phyloP scores from a whole-genome alignment of 495 filamentous ascomycete genomes.

The Aspergillus incahuasiensis region DNA sequence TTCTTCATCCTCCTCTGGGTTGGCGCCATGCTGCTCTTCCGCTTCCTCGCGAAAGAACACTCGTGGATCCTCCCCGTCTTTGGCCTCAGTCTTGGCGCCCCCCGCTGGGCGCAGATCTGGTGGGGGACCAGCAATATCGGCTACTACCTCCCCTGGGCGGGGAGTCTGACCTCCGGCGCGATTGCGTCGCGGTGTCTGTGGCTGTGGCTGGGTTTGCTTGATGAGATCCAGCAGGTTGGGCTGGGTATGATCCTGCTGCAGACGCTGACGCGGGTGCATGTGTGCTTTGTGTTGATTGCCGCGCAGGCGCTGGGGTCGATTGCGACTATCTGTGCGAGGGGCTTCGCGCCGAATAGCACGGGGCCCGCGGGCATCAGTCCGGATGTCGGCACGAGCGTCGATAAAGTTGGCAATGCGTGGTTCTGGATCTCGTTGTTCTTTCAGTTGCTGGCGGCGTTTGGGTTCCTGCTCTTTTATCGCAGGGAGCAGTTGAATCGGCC shows the following conservation, averaged over 20 bases:
- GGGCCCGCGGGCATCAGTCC: slow-evolving; percentile 39
- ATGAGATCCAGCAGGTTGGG: slow-evolving; percentile 42
- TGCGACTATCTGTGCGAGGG: slow-evolving; percentile 42
- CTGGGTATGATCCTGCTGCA: slow-evolving; percentile 48
- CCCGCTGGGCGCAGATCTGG: slow-evolving; percentile 46
- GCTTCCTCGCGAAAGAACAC: slow-evolving; percentile 37
- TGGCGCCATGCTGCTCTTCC: slow-evolving; percentile 33
- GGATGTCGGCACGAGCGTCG: slow-evolving; percentile 34
- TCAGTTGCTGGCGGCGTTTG: slow-evolving; percentile 47
- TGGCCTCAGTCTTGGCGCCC: slow-evolving; percentile 44
- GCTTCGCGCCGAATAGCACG: slow-evolving; percentile 13
- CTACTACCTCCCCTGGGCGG: slow-evolving; percentile 43
- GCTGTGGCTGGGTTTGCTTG: slow-evolving; percentile 46
- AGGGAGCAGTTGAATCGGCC: too few species aligned
- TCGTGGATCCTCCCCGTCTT: slow-evolving; percentile 47
- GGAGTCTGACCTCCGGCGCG: slow-evolving; percentile 34
- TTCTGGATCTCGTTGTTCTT: slow-evolving; percentile 62
- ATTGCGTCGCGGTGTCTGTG: slow-evolving; percentile 42
- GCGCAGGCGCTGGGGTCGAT: slow-evolving; percentile 46
- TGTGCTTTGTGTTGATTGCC: slow-evolving; percentile 42
- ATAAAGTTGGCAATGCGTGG: slow-evolving; percentile 50
- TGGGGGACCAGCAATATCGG: slow-evolving; percentile 44
- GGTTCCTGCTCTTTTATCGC: too few species aligned
- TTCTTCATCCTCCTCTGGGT: slow-evolving; percentile 45
- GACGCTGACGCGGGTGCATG: slow-evolving; percentile 44